A percentile compares a stretch with the other conserved stretches of the same genome.
phyloP scores from a whole-genome alignment of 108 stramenopile genomes.

The Nitzschia sp. region DNA sequence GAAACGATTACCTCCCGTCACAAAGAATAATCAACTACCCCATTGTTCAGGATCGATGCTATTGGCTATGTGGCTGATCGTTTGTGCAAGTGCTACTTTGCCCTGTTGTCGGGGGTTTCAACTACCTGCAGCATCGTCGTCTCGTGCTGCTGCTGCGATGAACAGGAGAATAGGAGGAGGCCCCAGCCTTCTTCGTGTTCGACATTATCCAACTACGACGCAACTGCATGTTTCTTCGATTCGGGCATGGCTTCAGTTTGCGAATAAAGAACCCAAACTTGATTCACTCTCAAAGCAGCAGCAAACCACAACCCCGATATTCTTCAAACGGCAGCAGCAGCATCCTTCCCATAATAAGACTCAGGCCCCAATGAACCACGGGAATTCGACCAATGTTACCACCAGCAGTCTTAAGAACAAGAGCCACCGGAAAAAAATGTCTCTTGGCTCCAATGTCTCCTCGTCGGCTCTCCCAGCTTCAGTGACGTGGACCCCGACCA shows the following conservation, averaged over 20 bases:
- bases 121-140: too few species aligned
- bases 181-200: too few species aligned
- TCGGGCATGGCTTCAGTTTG: not conserved
- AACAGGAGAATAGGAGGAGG: too few species aligned
- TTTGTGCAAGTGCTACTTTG: too few species aligned
- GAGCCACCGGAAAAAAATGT: not conserved
- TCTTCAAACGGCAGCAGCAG: conserved; percentile 1
- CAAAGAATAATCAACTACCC: too few species aligned
- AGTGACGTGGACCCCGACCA: not conserved
- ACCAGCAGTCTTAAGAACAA: not conserved
- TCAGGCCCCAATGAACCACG: not conserved
- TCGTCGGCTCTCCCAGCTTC: too few species aligned
- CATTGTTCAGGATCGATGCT: too few species aligned
- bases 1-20: too few species aligned
- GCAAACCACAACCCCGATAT: not conserved
- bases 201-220: not conserved
- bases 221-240: conserved; percentile 2
- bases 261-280: not conserved
- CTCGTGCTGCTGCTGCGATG: too few species aligned
- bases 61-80: too few species aligned
- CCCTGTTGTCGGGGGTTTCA: too few species aligned
- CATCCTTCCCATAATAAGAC: not conserved
- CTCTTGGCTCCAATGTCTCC: not conserved
- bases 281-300: not conserved
- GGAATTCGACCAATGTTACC: not conserved